Percentiles rank a stretch among this genome's conserved stretches.
Conservation (phyloP, 176 grass and related monocot species). For the Pontederia crassipes region DNA sequence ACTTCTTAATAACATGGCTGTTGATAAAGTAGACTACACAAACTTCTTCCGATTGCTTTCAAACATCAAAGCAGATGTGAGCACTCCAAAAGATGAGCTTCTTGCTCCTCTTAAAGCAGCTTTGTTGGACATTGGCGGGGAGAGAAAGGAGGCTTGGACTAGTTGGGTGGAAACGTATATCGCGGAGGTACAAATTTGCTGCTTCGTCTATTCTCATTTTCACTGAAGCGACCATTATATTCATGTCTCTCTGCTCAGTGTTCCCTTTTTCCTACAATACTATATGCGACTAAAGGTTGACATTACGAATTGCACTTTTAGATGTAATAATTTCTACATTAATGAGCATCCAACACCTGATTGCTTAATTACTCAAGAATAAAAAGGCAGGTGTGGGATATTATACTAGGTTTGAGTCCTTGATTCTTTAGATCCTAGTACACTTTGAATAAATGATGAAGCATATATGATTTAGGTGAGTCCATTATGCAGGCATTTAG, state of each 20-base stretch:
- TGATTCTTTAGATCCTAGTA: too few relatives aligned
- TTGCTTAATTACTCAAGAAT: too few relatives aligned
- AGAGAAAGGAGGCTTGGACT: slow-evolving; percentile 93
- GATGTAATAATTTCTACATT: too few relatives aligned
- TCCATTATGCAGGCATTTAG: too few relatives aligned
- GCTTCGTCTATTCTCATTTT: neutral
- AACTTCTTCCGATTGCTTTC: slow-evolving; percentile 92
- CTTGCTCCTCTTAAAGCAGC: slow-evolving; percentile 83
- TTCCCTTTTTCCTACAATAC: too few relatives aligned
- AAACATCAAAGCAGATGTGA: slow-evolving; percentile 62
- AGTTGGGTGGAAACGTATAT: slow-evolving; percentile 88
- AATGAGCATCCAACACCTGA: too few relatives aligned
- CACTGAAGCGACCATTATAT: neutral
- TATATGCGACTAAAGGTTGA: too few relatives aligned
- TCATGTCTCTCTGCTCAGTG: neutral
- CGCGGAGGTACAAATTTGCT: slow-evolving; percentile 50
- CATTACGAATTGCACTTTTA: too few relatives aligned
- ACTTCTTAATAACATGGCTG: slow-evolving; percentile 69
- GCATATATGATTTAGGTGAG: too few relatives aligned
- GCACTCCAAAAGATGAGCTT: slow-evolving; percentile 51
- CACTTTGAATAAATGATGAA: too few relatives aligned
- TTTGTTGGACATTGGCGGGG: slow-evolving; percentile 88
- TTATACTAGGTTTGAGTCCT: too few relatives aligned
- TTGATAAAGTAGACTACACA: slow-evolving; percentile 97
- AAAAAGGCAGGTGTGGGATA: too few relatives aligned